Percentiles rank a stretch among this genome's conserved stretches.
Conservation (phyloP, 208 protist genomes). For the Trypanosoma lewisi region DNA sequence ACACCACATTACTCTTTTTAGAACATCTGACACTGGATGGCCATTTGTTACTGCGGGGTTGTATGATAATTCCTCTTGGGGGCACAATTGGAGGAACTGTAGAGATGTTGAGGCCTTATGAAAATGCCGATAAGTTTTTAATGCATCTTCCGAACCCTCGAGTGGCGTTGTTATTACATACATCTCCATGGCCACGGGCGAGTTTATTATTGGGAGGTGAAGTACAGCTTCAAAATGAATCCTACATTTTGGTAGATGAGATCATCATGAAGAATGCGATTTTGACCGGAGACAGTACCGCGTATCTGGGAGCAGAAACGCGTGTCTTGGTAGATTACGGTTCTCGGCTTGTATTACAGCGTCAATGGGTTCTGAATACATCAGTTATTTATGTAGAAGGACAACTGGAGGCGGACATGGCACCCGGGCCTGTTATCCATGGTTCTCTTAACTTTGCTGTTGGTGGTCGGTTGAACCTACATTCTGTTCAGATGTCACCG, state of each 20-base stretch:
- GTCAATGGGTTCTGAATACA: constrained; percentile 6
- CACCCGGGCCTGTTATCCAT: neutral
- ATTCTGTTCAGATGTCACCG: neutral
- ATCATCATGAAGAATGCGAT: constrained; percentile 29
- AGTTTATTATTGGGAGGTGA: constrained; percentile 42
- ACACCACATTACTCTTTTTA: constrained; percentile 33
- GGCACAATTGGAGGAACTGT: constrained; percentile 39
- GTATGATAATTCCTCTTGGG: constrained; percentile 39
- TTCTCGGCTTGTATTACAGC: neutral
- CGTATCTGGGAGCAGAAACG: neutral
- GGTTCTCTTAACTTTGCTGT: constrained; percentile 1
- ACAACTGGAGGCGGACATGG: neutral
- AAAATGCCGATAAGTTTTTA: constrained; percentile 28
- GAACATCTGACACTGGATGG: constrained; percentile 47
- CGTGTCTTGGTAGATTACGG: neutral
- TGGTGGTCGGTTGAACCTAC: constrained; percentile 3
- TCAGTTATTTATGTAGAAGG: constrained; percentile 2
- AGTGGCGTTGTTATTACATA: neutral
- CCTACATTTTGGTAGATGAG: constrained; percentile 38
- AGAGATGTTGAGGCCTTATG: constrained; percentile 24
- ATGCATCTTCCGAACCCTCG: constrained; percentile 27
- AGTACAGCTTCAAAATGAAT: constrained; percentile 30
- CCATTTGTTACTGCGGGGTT: constrained; percentile 44
- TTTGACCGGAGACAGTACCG: constrained; percentile 3
- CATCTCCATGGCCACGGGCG: constrained; percentile 20